phyloP scores from a whole-genome alignment of 768 basidiomycete species.

The Pisolithus albus region DNA sequence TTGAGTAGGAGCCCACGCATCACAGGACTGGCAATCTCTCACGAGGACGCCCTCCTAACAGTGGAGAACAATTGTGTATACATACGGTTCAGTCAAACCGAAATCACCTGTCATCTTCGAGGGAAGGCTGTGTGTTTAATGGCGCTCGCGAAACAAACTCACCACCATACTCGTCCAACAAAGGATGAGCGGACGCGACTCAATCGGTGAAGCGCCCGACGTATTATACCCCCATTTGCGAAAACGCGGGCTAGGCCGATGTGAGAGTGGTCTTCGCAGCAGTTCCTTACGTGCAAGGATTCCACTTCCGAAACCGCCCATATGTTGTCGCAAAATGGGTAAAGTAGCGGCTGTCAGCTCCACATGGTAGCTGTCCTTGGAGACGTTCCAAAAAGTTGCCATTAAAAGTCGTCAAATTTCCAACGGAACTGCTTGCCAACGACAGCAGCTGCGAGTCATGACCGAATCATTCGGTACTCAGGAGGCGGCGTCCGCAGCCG shows the following conservation, averaged over 20 bases:
- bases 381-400: background rate
- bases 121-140: constrained; percentile 2
- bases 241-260: too few species aligned
- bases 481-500: background rate
- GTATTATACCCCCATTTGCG: constrained; percentile 5
- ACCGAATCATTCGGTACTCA: background rate
- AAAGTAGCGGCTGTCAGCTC: background rate
- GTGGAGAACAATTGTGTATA: background rate
- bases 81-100: background rate
- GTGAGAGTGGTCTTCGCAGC: constrained; percentile 10
- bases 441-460: too few species aligned
- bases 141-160: constrained; percentile 6
- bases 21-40: background rate
- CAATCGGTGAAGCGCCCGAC: constrained; percentile 2
- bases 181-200: constrained; percentile 6
- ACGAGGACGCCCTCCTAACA: too few species aligned
- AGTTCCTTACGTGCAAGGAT: background rate
- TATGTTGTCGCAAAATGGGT: background rate
- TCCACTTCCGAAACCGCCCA: background rate
- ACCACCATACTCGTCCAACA: constrained; percentile 10
- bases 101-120: background rate
- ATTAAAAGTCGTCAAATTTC: background rate
- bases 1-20: background rate
- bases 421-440: background rate
- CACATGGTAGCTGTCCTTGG: background rate